Evolutionary conservation across 352 stramenopile genomes (phyloP).

Genomic region (Ophiocytium majus): DNA sequence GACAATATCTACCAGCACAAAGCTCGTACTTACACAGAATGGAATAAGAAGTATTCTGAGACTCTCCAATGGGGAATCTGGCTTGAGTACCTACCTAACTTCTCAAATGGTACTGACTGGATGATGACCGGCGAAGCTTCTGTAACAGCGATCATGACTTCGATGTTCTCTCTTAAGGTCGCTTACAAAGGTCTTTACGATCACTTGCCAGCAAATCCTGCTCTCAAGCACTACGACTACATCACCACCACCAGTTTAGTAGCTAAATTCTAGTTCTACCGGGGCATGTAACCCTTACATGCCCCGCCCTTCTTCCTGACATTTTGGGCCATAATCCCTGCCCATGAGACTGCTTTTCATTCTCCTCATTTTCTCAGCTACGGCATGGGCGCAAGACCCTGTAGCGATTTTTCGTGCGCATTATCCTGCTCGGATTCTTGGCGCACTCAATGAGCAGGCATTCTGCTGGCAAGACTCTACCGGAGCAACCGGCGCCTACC

Average conservation of each 20-base stretch:
- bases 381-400: too few species aligned
- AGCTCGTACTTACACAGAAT: not conserved
- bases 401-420: too few species aligned
- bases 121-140: not conserved
- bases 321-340: too few species aligned
- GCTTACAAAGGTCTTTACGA: conserved; percentile 7
- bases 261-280: conserved; percentile 14
- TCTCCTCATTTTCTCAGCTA: too few species aligned
- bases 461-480: too few species aligned
- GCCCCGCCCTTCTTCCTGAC: too few species aligned
- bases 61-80: not conserved
- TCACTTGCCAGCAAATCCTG: not conserved
- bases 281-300: too few species aligned
- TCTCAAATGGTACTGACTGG: not conserved
- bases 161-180: not conserved
- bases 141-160: not conserved
- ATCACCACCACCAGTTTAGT: not conserved
- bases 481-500: too few species aligned
- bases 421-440: too few species aligned
- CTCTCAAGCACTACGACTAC: conserved; percentile 6
- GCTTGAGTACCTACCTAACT: conserved; percentile 7
- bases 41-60: not conserved
- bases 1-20: conserved; percentile 6
- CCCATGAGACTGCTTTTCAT: too few species aligned
- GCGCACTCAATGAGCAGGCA: too few species aligned